phyloP scores from a whole-genome alignment of 2,329 filamentous ascomycete species.

The Verticillium isaacii region DNA sequence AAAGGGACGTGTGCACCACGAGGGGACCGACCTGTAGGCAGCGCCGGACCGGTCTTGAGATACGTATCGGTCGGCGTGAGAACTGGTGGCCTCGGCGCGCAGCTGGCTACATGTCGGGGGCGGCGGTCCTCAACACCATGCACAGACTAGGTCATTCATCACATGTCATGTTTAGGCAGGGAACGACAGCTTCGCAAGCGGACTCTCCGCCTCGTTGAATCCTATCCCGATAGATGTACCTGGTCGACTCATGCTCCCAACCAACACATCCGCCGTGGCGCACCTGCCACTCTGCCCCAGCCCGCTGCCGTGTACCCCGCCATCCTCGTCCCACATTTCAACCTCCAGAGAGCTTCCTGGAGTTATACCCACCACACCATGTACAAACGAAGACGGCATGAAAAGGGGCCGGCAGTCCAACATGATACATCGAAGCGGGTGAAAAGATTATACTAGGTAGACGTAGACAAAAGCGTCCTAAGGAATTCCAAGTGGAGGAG shows the following conservation, averaged over 20 bases:
- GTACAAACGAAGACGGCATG: neutral
- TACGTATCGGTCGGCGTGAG: too few relatives aligned
- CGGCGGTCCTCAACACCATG: too few relatives aligned
- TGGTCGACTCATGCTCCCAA: neutral
- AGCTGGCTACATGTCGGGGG: too few relatives aligned
- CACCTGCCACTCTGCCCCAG: neutral
- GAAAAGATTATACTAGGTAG: constrained; percentile 25
- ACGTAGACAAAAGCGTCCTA: constrained; percentile 17
- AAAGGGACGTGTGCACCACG: neutral
- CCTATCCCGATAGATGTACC: neutral
- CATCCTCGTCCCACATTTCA: neutral
- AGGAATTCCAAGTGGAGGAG: constrained; percentile 19
- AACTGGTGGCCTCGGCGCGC: too few relatives aligned
- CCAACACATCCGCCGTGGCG: neutral
- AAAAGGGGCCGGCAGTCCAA: neutral
- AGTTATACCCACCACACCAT: neutral
- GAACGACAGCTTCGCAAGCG: neutral
- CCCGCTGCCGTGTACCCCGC: neutral
- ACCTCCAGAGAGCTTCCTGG: neutral
- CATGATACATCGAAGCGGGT: constrained; percentile 25
- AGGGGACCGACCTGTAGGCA: too few relatives aligned
- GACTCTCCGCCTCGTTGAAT: neutral
- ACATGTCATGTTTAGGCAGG: neutral
- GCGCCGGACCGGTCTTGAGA: too few relatives aligned
- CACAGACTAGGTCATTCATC: neutral